Conservation (phyloP, 495 filamentous ascomycete genomes). For the Aspergillus bertholletiae region DNA sequence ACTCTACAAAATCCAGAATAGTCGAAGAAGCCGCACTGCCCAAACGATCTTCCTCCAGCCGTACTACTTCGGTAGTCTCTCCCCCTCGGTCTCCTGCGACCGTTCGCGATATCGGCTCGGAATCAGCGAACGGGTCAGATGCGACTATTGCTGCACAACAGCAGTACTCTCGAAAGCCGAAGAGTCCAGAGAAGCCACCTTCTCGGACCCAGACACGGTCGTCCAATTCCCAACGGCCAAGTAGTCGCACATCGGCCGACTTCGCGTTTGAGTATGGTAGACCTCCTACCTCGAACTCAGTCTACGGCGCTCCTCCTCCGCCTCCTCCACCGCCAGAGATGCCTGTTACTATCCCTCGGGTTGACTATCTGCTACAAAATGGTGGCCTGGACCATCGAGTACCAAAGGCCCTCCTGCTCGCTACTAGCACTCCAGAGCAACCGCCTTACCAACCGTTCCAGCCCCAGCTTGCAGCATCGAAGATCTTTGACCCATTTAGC, state of each 20-base stretch:
- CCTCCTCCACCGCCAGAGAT: constrained; percentile 75
- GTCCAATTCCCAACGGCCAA: constrained; percentile 29
- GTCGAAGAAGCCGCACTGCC: constrained; percentile 28
- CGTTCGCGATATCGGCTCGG: constrained; percentile 33
- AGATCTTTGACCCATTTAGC: constrained; percentile 75
- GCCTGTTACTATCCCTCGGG: constrained; percentile 67
- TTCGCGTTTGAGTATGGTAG: constrained; percentile 37
- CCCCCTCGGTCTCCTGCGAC: constrained; percentile 35
- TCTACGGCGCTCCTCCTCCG: constrained; percentile 59
- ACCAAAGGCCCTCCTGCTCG: constrained; percentile 61
- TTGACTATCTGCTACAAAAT: constrained; percentile 86
- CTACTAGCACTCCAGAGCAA: constrained; percentile 36
- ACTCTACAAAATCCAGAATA: constrained; percentile 30
- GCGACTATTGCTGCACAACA: constrained; percentile 66
- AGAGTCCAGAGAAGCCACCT: constrained; percentile 37
- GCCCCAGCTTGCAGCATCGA: constrained; percentile 46
- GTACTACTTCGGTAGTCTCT: constrained; percentile 24
- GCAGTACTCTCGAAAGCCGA: constrained; percentile 37
- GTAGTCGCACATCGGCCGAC: constrained; percentile 28
- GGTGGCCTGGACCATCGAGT: constrained; percentile 70
- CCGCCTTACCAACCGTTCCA: constrained; percentile 31
- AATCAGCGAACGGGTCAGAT: constrained; percentile 55
- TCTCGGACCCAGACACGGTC: constrained; percentile 40
- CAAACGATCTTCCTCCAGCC: constrained; percentile 35
- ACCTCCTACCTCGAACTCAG: constrained; percentile 33